These are phyloP conservation scores for Dactylis glomerata DNA, from an alignment of 176 grass and related monocot genomes.

Conservation along the genomic window DNA sequence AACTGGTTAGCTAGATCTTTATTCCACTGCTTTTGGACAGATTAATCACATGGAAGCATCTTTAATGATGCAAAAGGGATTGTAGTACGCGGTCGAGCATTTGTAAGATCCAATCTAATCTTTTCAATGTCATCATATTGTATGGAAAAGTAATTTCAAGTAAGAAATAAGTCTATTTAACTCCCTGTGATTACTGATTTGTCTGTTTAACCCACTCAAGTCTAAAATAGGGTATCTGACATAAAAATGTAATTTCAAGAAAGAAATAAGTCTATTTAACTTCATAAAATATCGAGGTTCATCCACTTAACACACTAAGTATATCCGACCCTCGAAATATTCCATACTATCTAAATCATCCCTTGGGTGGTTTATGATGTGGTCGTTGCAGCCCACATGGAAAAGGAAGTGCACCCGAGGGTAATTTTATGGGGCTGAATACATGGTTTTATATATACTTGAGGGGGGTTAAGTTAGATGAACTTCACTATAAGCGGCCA, in stretches of 20 bases:
- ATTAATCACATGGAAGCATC: background rate
- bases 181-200: background rate
- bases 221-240: background rate
- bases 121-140: background rate
- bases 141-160: background rate
- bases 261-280: background rate
- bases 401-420: no score
- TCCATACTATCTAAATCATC: background rate
- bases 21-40: background rate
- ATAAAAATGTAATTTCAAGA: background rate
- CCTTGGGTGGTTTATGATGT: background rate
- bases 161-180: background rate
- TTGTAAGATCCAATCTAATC: background rate
- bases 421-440: background rate
- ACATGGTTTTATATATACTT: background rate
- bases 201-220: no score
- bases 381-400: background rate
- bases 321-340: background rate
- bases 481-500: background rate
- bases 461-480: background rate
- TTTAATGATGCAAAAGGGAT: background rate
- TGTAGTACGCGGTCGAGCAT: background rate
- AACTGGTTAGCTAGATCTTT: background rate
- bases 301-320: no score
- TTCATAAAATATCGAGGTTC: no score